Conservation (phyloP, 2,329 filamentous ascomycete genomes). For the Penicillium polonicum region DNA sequence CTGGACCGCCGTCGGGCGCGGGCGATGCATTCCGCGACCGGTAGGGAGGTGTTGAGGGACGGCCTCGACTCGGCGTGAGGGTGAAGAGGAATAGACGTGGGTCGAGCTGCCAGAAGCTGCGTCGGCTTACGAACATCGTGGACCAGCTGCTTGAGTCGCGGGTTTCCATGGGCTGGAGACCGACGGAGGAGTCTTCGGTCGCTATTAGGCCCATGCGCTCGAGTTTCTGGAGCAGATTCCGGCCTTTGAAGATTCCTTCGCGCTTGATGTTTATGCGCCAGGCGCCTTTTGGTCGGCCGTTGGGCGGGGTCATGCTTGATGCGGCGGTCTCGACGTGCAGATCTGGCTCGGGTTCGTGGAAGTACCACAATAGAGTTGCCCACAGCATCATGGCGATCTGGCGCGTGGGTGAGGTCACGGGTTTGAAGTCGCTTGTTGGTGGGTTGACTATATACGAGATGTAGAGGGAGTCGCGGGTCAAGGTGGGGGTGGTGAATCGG, state of each 20-base stretch:
- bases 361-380: constrained; percentile 96
- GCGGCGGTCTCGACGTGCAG: constrained; percentile 61
- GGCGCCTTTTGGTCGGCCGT: constrained; percentile 74
- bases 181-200: constrained; percentile 72
- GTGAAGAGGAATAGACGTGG: constrained; percentile 85
- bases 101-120: constrained; percentile 90
- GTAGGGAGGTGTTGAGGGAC: constrained; percentile 52
- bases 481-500: constrained; percentile 70
- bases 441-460: constrained; percentile 90
- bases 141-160: constrained; percentile 67
- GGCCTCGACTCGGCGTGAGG: constrained; percentile 58
- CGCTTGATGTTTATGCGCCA: constrained; percentile 83
- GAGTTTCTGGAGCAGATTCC: constrained; percentile 81
- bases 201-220: constrained; percentile 88
- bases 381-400: constrained; percentile 97
- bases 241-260: constrained; percentile 83
- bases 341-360: constrained; percentile 77
- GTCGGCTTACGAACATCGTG: constrained; percentile 76
- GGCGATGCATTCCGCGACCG: constrained; percentile 54
- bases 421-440: constrained; percentile 74
- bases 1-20: constrained; percentile 32
- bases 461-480: constrained; percentile 78
- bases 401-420: constrained; percentile 74
- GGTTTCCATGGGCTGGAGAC: constrained; percentile 58
- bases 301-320: constrained; percentile 64